Conservation (phyloP, 2,329 filamentous ascomycete species). For the Simplicillium aogashimaense region DNA sequence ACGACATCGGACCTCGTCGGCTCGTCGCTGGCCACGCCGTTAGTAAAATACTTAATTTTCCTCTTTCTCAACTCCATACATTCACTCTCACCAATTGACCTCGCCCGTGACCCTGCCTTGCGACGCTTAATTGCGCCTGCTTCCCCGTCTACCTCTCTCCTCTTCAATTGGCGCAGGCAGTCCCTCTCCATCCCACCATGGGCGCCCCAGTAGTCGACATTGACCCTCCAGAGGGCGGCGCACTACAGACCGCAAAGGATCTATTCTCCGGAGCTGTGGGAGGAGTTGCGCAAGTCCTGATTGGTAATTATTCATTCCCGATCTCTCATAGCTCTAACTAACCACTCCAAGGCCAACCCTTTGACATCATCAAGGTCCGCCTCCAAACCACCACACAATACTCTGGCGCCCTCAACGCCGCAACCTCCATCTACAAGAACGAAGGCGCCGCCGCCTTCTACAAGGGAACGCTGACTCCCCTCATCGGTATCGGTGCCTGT, state of each 20-base stretch:
- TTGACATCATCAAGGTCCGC: conserved; percentile 95
- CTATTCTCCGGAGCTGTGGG: conserved; percentile 83
- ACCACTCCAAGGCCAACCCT: conserved; percentile 64
- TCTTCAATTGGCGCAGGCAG: no score
- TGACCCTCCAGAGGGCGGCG: conserved; percentile 23
- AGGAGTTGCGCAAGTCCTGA: conserved; percentile 84
- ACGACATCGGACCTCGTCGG: conserved; percentile 14
- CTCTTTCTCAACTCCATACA: not conserved
- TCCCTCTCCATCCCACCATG: conserved; percentile 16
- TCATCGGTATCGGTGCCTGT: conserved; percentile 93
- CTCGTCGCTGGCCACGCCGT: conserved; percentile 8
- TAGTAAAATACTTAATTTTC: not conserved
- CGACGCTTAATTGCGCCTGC: no score
- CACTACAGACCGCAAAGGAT: conserved; percentile 68
- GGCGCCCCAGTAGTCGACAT: conserved; percentile 25
- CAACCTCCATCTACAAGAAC: conserved; percentile 72
- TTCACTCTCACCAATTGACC: no score
- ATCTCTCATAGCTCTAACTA: no score
- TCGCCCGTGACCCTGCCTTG: no score
- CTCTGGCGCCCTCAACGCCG: conserved; percentile 69
- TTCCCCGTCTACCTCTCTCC: no score
- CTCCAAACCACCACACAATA: conserved; percentile 84
- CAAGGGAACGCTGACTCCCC: conserved; percentile 91
- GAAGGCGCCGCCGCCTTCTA: conserved; percentile 92
- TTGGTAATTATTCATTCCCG: conserved; percentile 55